phyloP scores from a whole-genome alignment of 2,329 filamentous ascomycete genomes.

The Pseudogymnoascus sp. region DNA sequence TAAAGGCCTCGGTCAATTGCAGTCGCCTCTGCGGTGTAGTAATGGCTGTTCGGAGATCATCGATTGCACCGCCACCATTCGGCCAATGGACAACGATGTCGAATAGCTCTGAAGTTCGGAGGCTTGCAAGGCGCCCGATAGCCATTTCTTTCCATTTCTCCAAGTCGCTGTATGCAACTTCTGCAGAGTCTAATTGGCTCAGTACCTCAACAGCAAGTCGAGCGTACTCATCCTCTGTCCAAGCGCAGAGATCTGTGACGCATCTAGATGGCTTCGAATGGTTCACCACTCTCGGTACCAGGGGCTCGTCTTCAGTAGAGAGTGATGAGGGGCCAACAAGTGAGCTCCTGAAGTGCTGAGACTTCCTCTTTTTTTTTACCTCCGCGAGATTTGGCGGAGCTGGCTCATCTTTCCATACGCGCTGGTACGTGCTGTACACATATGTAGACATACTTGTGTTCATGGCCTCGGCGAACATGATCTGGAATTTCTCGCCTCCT shows the following conservation, averaged over 20 bases:
- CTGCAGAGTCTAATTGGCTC: slow-evolving; percentile 29
- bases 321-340: slow-evolving; percentile 14
- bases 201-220: slow-evolving; percentile 58
- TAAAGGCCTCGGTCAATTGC: slow-evolving; percentile 63
- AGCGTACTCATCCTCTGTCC: slow-evolving; percentile 61
- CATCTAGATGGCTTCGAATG: slow-evolving; percentile 43
- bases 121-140: slow-evolving; percentile 57
- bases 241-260: slow-evolving; percentile 52
- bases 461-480: slow-evolving; percentile 65
- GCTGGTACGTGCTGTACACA: slow-evolving; percentile 53
- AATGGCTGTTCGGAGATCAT: slow-evolving; percentile 65
- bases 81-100: slow-evolving; percentile 75
- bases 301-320: slow-evolving; percentile 16
- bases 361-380: not conserved
- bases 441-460: slow-evolving; percentile 57
- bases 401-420: slow-evolving; percentile 44
- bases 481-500: slow-evolving; percentile 60
- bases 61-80: slow-evolving; percentile 59
- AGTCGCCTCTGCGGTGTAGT: slow-evolving; percentile 61
- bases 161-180: slow-evolving; percentile 47
- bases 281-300: slow-evolving; percentile 26
- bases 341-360: slow-evolving; percentile 18
- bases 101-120: slow-evolving; percentile 66
- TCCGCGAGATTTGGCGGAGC: not conserved
- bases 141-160: slow-evolving; percentile 66